These are phyloP conservation scores for Vitis riparia DNA, from an alignment of 164 flowering plant species.

Conservation along the genomic window DNA sequence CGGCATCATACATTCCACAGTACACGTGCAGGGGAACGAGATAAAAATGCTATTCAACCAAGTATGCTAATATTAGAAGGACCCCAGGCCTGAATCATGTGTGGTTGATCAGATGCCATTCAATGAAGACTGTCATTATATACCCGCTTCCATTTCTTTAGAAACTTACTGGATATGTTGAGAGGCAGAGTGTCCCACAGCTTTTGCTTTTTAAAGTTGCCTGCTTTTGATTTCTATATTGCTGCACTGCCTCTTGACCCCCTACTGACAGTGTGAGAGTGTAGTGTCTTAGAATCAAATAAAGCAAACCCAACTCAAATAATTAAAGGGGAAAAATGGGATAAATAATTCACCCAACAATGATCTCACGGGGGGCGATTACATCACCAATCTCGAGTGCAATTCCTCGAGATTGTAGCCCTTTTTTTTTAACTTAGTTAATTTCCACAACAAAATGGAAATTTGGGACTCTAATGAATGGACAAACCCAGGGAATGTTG, in stretches of 20 bases:
- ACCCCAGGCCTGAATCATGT: neutral
- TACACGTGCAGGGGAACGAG: slow-evolving; percentile 20
- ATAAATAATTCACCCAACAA: slow-evolving; percentile 26
- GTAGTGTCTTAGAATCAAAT: slow-evolving; percentile 10
- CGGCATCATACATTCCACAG: slow-evolving; percentile 3
- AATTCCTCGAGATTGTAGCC: slow-evolving; percentile 29
- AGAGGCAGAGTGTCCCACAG: slow-evolving; percentile 8
- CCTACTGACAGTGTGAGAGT: slow-evolving; percentile 15
- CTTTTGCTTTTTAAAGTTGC: slow-evolving; percentile 30
- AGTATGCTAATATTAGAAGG: no score
- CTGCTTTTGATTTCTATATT: slow-evolving; percentile 15
- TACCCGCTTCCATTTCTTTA: neutral
- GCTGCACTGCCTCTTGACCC: slow-evolving; percentile 18
- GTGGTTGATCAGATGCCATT: neutral
- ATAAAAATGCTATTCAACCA: neutral
- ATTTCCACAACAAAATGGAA: slow-evolving; percentile 1
- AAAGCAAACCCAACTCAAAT: slow-evolving; percentile 22
- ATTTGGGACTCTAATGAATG: slow-evolving; percentile 20
- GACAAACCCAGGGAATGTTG: slow-evolving; percentile 39
- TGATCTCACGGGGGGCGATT: slow-evolving; percentile 19
- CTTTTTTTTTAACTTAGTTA: slow-evolving; percentile 5
- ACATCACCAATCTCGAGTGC: slow-evolving; percentile 22
- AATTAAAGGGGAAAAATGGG: neutral
- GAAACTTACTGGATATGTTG: neutral
- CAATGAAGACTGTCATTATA: neutral